These are phyloP conservation scores for Aureobasidium melanogenum DNA, from an alignment of 2,329 filamentous ascomycete species.

Conservation along the genomic window DNA sequence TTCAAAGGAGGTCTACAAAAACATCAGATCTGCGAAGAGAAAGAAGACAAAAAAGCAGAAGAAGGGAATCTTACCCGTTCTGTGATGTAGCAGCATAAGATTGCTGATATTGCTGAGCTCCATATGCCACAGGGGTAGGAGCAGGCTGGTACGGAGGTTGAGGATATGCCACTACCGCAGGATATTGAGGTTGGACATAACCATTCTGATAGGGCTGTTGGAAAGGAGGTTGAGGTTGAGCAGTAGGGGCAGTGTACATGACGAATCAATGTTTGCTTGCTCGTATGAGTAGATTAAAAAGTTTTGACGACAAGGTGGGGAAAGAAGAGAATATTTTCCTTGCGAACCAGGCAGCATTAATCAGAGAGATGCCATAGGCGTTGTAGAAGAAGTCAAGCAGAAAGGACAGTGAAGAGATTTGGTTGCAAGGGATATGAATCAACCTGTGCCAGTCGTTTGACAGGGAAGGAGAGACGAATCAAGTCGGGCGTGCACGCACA, in stretches of 20 bases:
- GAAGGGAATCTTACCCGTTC: neutral
- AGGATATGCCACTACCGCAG: conserved; percentile 14
- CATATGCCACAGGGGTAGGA: conserved; percentile 14
- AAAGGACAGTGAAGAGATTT: conserved; percentile 2
- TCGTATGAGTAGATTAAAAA: neutral
- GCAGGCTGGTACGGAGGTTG: conserved; percentile 22
- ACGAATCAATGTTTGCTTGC: neutral
- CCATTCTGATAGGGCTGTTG: conserved; percentile 20
- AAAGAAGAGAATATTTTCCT: neutral
- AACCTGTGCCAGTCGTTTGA: conserved; percentile 4
- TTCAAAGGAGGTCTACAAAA: conserved; percentile 29
- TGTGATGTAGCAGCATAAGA: conserved; percentile 1
- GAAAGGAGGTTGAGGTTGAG: conserved; percentile 21
- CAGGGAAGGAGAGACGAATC: conserved; percentile 10
- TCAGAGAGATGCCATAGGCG: conserved; percentile 8
- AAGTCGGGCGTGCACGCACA: conserved; percentile 1
- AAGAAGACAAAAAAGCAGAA: neutral
- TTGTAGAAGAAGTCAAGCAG: neutral
- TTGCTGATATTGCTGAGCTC: conserved; percentile 21
- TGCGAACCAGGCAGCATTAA: neutral
- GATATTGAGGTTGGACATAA: neutral
- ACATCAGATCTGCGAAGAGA: neutral
- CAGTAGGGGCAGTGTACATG: conserved; percentile 22
- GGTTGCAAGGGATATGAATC: conserved; percentile 10
- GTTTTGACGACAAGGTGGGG: neutral